Evolutionary conservation across 768 basidiomycete species (phyloP).

Genomic region (Pulveroboletus sp.): DNA sequence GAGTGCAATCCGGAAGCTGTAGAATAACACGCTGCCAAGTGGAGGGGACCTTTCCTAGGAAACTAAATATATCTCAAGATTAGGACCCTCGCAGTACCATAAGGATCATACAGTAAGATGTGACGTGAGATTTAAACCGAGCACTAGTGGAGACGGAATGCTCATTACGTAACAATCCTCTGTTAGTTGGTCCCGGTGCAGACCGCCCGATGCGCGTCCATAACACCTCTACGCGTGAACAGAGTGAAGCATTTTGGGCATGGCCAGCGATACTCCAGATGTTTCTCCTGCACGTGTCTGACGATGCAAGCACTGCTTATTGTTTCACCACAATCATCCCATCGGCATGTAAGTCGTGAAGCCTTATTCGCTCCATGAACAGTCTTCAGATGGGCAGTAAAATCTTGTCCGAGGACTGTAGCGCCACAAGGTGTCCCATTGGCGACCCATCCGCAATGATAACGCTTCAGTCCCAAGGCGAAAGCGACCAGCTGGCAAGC

Average conservation of each 20-base stretch:
- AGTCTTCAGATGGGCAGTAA: conserved; percentile 14
- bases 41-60: no score
- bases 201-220: conserved; percentile 12
- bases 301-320: conserved; percentile 13
- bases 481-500: conserved; percentile 6
- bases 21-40: no score
- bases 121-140: not conserved
- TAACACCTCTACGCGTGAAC: conserved; percentile 20
- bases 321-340: conserved; percentile 15
- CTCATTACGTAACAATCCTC: not conserved
- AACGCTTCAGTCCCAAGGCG: not conserved
- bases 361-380: not conserved
- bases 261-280: conserved; percentile 21
- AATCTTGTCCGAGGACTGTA: conserved; percentile 10
- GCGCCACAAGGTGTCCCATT: conserved; percentile 11
- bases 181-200: conserved; percentile 3
- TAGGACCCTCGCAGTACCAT: not conserved
- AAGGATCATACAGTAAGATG: not conserved
- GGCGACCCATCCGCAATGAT: conserved; percentile 9
- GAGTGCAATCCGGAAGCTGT: not conserved
- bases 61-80: no score
- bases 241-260: conserved; percentile 13
- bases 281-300: conserved; percentile 23
- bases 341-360: conserved; percentile 8
- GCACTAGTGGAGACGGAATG: no score